phyloP scores from a whole-genome alignment of 2,329 filamentous ascomycete species.

The Xylariaceae sp. region DNA sequence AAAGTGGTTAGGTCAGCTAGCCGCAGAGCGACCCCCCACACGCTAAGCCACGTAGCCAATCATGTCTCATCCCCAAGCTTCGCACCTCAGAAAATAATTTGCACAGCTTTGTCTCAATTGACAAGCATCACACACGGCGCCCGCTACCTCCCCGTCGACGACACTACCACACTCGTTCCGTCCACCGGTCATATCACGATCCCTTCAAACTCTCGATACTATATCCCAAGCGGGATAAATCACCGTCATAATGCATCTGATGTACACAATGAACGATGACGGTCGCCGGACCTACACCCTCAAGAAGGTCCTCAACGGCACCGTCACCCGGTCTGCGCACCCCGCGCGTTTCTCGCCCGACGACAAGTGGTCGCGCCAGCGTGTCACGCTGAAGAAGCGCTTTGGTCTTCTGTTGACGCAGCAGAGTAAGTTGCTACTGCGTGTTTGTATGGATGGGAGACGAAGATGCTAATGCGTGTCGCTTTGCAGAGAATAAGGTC shows the following conservation, averaged over 20 bases:
- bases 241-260: slow-evolving; percentile 52
- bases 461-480: background rate
- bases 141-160: too few species aligned
- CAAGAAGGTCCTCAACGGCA: slow-evolving; percentile 79
- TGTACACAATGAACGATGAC: slow-evolving; percentile 77
- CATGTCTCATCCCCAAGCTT: too few species aligned
- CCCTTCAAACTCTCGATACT: too few species aligned
- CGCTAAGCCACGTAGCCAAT: too few species aligned
- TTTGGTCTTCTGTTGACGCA: slow-evolving; percentile 87
- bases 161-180: too few species aligned
- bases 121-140: too few species aligned
- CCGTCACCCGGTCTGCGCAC: slow-evolving; percentile 94
- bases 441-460: background rate
- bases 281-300: slow-evolving; percentile 94
- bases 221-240: too few species aligned
- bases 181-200: too few species aligned
- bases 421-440: slow-evolving; percentile 47
- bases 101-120: too few species aligned
- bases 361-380: slow-evolving; percentile 97
- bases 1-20: too few species aligned
- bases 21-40: too few species aligned
- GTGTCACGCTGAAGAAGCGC: slow-evolving; percentile 91
- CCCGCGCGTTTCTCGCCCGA: slow-evolving; percentile 96
- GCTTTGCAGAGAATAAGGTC: slow-evolving; percentile 28
- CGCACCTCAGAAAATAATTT: too few species aligned